Base-by-base conservation (phyloP, 352 stramenopile genomes). In the Globisporangium parvum region DNA sequence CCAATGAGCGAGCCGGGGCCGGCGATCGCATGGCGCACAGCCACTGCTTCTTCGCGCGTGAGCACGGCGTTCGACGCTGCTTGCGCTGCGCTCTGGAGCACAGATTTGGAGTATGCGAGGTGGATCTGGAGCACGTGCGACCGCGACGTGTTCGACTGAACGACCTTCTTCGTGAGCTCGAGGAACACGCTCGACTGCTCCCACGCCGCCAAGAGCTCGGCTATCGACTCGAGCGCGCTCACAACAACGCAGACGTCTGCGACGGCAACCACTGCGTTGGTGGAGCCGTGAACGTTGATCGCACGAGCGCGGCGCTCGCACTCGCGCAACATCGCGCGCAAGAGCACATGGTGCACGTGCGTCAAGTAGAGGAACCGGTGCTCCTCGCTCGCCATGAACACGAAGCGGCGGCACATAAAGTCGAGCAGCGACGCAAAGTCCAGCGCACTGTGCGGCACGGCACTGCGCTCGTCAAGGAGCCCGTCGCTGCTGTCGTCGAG, bases 311-410 rank as follows among this genome's bases (percentile, higher is more conserved):
- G 65, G 10, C 51, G 33, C 18, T 51, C 31, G 33, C 67, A 74
- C 17, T 55, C 47, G 0, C 46, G 53, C 20, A 65, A 46, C 28
- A 77, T 66, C 2, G 62, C 53, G 12, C 62, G 40, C 6, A 91
- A 60, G 48, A 91, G 59, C 24, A 66, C 64, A 18, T 84, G 60
- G 28, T 85, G 70, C 42, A 92, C 81, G 49, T 92, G 79, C 33
- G 77, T 75, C 10, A 92, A 67, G 59, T 92, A 92, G 57, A 92
- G n/a, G 46, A 88, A 90, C 2, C 79, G 67, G 49, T 88, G 77
- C 47, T 87, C 69, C 21, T 87, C 75, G 9, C 67, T 80, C 31
- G 67, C 71, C 63, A 92, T 87, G 26, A 74, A 64, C 14, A 65
- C 65, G 37, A 92, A 88, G 11, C 81, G 77, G 3, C 71, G 73